These are phyloP conservation scores for Candida pseudoviswanathii DNA, from an alignment of 1,139 yeast genomes.

Conservation along the genomic window DNA sequence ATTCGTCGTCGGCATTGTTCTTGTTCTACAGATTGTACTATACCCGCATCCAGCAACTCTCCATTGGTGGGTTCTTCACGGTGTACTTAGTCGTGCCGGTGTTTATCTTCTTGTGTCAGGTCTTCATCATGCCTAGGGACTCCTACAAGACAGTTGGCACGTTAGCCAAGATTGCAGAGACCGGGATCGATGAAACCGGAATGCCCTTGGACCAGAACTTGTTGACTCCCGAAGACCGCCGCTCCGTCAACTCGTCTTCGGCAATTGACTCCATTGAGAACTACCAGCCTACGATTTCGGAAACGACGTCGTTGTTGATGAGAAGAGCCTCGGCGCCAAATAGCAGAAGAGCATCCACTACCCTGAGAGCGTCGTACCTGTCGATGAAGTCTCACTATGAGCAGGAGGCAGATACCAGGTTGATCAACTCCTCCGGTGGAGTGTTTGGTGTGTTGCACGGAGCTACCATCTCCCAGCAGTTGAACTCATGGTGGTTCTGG, in stretches of 20 bases:
- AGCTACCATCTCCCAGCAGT: conserved; percentile 58
- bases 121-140: conserved; percentile 74
- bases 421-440: conserved; percentile 64
- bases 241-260: conserved; percentile 1
- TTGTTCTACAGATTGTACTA: conserved; percentile 66
- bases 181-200: conserved; percentile 69
- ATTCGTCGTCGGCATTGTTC: conserved; percentile 47
- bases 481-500: conserved; percentile 75
- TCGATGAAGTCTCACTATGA: conserved; percentile 62
- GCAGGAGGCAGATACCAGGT: conserved; percentile 59
- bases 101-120: conserved; percentile 71
- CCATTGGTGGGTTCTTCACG: conserved; percentile 60
- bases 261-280: conserved; percentile 4
- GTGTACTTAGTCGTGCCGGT: conserved; percentile 70
- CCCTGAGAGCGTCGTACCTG: conserved; percentile 37
- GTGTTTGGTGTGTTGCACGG: conserved; percentile 87
- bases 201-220: conserved; percentile 46
- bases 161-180: conserved; percentile 66
- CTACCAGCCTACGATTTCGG: conserved; percentile 43
- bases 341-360: conserved; percentile 39
- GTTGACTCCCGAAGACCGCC: conserved; percentile 39
- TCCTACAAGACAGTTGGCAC: conserved; percentile 74
- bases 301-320: conserved; percentile 45
- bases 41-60: conserved; percentile 37
- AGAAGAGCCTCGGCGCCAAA: conserved; percentile 28